These are phyloP conservation scores for Penicillium maclennaniae DNA, from an alignment of 495 filamentous ascomycete species.

Conservation along the genomic window DNA sequence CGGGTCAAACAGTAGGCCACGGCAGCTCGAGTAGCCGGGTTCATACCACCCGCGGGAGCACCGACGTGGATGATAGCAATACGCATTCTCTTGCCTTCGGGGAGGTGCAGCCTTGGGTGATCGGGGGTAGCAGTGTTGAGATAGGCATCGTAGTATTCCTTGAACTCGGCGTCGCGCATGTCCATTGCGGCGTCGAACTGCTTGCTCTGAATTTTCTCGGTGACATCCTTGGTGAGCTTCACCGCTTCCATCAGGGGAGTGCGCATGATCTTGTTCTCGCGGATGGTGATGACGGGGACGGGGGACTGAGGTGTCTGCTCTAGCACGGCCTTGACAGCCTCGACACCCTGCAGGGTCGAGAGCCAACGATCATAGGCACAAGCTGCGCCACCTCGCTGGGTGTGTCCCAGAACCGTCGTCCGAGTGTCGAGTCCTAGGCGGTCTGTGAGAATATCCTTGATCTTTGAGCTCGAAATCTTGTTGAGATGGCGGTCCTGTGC, in stretches of 20 bases:
- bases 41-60: constrained; percentile 98
- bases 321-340: constrained; percentile 94
- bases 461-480: constrained; percentile 72
- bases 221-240: constrained; percentile 73
- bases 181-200: constrained; percentile 84
- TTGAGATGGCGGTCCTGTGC: constrained; percentile 82
- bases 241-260: constrained; percentile 89
- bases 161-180: constrained; percentile 88
- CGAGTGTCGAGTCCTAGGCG: constrained; percentile 82
- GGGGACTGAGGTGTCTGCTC: constrained; percentile 83
- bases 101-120: constrained; percentile 58
- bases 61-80: constrained; percentile 97
- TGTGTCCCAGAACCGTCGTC: constrained; percentile 93
- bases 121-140: constrained; percentile 78
- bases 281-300: constrained; percentile 92
- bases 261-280: constrained; percentile 94
- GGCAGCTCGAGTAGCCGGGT: constrained; percentile 89
- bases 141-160: constrained; percentile 86
- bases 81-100: constrained; percentile 79
- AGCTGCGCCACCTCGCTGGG: constrained; percentile 87
- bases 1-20: constrained; percentile 95
- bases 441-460: constrained; percentile 84
- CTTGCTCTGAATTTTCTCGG: constrained; percentile 70
- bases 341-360: constrained; percentile 88
- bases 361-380: constrained; percentile 95